Evolutionary conservation across 2,329 filamentous ascomycete genomes (phyloP), one percentile per base, ranked within the genome.

Genomic region (Diaporthe ilicicola): DNA sequence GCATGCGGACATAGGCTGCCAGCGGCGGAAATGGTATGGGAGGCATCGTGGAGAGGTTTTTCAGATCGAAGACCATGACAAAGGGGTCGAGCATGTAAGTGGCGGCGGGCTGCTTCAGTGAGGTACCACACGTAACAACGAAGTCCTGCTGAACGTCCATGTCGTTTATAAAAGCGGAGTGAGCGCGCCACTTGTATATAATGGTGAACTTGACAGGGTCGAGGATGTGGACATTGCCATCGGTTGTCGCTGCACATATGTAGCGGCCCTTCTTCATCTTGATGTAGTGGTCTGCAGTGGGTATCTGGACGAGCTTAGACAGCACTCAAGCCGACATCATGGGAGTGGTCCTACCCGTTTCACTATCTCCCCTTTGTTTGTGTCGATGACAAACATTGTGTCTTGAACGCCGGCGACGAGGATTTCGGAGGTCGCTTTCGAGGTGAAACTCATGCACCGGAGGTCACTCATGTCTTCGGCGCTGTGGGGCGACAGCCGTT

Each of bases 141-240:
- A 96, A 96, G 80, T 98, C 95, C 77, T 96, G 94, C 78, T 96
- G 93, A 10, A 95, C 94, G 83, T 99, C 96, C 93, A 99, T 98
- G 80, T 98, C 95, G 80, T 94, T 97, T 79, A 99, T 93, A 65
- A 91, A 89, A 10, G 94, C 93, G 1, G 92, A 92, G 78, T 99
- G 96, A 0, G 95, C 94, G 79, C 94, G 94, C 93, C 96, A 99
- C 13, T 90, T 90, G 79, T 95, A 97, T 75, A 96, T 86, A 6
- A 97, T 87, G 51, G 89, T 88, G 77, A 97, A 93, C 69, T 88
- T 93, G 68, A 89, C 85, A 1, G 95, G 89, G 78, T 97, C 95
- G 27, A 99, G 86, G 37, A 98, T 91, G 81, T 98, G 92, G 59
- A 99, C 92, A 22, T 90, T 89, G 53, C 96, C 96, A 54, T 86